Base-by-base conservation (phyloP, 495 filamentous ascomycete species). In the Aspergillus funiculosus region DNA sequence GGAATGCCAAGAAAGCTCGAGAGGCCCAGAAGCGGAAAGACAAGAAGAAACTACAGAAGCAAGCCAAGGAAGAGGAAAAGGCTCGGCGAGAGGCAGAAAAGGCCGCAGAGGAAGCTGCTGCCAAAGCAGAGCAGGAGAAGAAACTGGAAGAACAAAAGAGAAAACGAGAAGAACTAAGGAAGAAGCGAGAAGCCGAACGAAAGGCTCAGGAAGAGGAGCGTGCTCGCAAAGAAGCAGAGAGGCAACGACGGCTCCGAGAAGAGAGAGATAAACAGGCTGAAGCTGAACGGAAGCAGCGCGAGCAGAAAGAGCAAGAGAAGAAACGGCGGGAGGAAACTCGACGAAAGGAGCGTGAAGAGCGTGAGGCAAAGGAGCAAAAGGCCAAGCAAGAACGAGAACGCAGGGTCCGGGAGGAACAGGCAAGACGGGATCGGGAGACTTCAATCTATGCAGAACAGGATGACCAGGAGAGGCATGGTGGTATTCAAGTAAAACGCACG, bases 21-120 rank as follows among this genome's bases (percentile, higher is more conserved):
- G 90, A 95, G 51, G 89, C 90, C 0, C 82, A 92, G 56, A 91
- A 91, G 70, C 84, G 85, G 55, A 97, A 94, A 63, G 89, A 95
- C 47, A 94, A 86, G 66, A 85, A 87, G 42, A 79, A 81, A 10
- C 75, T 83, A 54, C 87, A 94, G 67, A 94, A 88, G 60, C 79
- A 86, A 62, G 82, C 79, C 11, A 87, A 86, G 53, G 89, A 92
- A 22, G 92, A 95, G 57, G 89, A 97, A 62, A 87, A 86, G 58
- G 84, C 87, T 15, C 81, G 77, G 40, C 81, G 78, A 39, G 94
- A 96, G 27, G 89, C 86, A 1, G 87, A 92, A 56, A 94, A 89
- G 66, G 86, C 86, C 7, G 89, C 83, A n/a, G 86, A 95, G 66
- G 91, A 95, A 63, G 83, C 81, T 5, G 83, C 84, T 20, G 75